These are phyloP conservation scores for Macroventuria anomochaeta DNA, from an alignment of 2,329 filamentous ascomycete genomes.

Conservation along the genomic window DNA sequence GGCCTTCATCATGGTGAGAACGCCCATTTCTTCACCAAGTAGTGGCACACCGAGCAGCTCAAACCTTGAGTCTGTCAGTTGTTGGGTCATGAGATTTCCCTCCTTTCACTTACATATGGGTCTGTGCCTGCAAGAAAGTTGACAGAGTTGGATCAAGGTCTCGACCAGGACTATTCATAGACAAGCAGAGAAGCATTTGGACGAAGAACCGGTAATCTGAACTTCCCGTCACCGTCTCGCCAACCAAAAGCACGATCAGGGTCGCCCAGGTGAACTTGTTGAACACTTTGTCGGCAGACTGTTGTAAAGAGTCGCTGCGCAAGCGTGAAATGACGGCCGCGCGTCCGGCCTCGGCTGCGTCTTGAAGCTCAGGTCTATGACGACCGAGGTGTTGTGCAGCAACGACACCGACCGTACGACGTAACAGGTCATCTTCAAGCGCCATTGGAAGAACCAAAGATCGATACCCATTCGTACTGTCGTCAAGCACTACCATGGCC, in stretches of 20 bases:
- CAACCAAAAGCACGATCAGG: slow-evolving; percentile 50
- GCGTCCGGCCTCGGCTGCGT: slow-evolving; percentile 46
- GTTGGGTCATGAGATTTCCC: neutral
- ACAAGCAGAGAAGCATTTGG: slow-evolving; percentile 47
- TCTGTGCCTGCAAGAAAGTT: slow-evolving; percentile 14
- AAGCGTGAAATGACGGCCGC: slow-evolving; percentile 48
- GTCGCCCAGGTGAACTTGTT: slow-evolving; percentile 49
- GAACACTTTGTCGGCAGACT: slow-evolving; percentile 41
- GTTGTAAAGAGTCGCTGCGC: slow-evolving; percentile 40
- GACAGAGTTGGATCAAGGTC: neutral
- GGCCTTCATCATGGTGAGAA: slow-evolving; percentile 15
- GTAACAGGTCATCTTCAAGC: slow-evolving; percentile 45
- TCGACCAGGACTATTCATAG: slow-evolving; percentile 1
- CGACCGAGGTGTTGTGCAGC: slow-evolving; percentile 51
- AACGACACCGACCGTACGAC: slow-evolving; percentile 49
- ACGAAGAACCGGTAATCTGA: slow-evolving; percentile 49
- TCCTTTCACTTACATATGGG: slow-evolving; percentile 2
- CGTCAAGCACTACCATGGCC: slow-evolving; percentile 52
- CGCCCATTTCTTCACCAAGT: slow-evolving; percentile 19
- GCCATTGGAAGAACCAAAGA: slow-evolving; percentile 52
- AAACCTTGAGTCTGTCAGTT: slow-evolving; percentile 13
- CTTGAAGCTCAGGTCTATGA: slow-evolving; percentile 38
- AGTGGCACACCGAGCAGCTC: slow-evolving; percentile 26
- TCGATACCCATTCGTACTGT: slow-evolving; percentile 48
- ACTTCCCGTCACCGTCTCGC: slow-evolving; percentile 52